Percentiles rank a stretch among this genome's conserved stretches.
These are phyloP conservation scores for Hymenotorrendiella dingleyae DNA, from an alignment of 2,329 filamentous ascomycete genomes.

Conservation along the genomic window DNA sequence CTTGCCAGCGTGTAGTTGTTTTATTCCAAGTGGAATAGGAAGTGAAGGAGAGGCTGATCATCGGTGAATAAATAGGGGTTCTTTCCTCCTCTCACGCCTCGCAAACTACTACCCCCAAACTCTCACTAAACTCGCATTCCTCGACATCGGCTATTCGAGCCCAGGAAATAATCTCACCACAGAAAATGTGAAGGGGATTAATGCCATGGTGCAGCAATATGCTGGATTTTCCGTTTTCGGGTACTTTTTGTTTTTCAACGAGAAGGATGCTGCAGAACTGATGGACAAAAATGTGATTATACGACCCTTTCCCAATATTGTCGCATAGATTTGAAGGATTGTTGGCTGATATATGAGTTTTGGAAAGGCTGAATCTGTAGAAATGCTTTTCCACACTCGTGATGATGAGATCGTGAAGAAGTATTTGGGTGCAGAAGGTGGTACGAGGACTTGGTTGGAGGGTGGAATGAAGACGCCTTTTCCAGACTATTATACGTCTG, in stretches of 20 bases:
- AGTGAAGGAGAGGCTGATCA: neutral
- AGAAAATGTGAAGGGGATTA: constrained; percentile 11
- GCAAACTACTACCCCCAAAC: constrained; percentile 12
- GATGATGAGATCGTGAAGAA: constrained; percentile 15
- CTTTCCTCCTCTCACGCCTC: constrained; percentile 16
- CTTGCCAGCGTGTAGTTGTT: neutral
- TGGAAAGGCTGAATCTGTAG: constrained; percentile 11
- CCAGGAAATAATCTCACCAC: constrained; percentile 9
- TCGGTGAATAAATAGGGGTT: constrained; percentile 14
- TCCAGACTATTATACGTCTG: constrained; percentile 7
- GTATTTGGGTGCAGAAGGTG: constrained; percentile 17
- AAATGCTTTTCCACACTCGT: constrained; percentile 12
- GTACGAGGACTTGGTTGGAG: constrained; percentile 14
- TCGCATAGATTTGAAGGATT: neutral
- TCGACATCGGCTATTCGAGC: constrained; percentile 14
- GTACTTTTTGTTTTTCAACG: constrained; percentile 20
- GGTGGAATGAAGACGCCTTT: constrained; percentile 6
- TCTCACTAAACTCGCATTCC: constrained; percentile 15
- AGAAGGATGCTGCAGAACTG: constrained; percentile 15
- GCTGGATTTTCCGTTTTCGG: constrained; percentile 17
- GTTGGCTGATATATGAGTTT: neutral
- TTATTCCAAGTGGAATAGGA: no score
- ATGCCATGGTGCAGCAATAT: constrained; percentile 9
- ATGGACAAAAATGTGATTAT: constrained; percentile 15
- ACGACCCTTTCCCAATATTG: neutral